A percentile compares a stretch with the other conserved stretches of the same genome.
phyloP scores from a whole-genome alignment of 2,329 filamentous ascomycete genomes.

The Venturia asperata region DNA sequence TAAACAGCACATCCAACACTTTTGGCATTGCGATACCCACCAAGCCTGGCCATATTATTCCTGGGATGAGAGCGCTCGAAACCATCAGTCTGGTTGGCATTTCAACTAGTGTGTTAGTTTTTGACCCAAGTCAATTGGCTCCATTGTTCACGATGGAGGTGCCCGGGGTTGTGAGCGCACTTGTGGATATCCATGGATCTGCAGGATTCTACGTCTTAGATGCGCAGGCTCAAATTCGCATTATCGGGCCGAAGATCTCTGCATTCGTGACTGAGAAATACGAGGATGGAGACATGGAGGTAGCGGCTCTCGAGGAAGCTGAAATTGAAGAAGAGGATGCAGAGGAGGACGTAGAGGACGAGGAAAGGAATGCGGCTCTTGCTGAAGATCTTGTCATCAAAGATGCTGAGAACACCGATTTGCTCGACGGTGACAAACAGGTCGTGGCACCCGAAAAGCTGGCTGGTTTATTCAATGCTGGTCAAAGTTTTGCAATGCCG shows the following conservation, averaged over 20 bases:
- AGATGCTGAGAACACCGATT: conserved; percentile 26
- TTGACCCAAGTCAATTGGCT: conserved; percentile 53
- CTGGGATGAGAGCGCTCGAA: neutral
- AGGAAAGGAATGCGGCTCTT: neutral
- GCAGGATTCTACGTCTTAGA: conserved; percentile 72
- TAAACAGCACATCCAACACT: conserved; percentile 50
- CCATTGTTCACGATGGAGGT: conserved; percentile 52
- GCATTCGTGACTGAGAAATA: neutral
- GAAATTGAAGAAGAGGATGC: neutral
- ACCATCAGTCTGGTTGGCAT: neutral
- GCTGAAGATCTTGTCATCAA: conserved; percentile 26
- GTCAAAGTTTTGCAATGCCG: conserved; percentile 61
- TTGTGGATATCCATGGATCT: conserved; percentile 57
- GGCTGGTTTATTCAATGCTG: conserved; percentile 62
- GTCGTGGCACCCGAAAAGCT: conserved; percentile 63
- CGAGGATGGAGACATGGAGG: neutral
- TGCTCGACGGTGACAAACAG: conserved; percentile 45
- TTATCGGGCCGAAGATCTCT: conserved; percentile 30
- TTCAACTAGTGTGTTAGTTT: conserved; percentile 51
- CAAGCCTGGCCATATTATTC: neutral
- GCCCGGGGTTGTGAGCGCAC: conserved; percentile 54
- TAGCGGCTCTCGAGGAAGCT: neutral
- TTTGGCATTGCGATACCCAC: conserved; percentile 36
- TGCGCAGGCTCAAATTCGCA: conserved; percentile 62
- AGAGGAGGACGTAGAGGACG: conserved; percentile 10